Evolutionary conservation across 2,329 filamentous ascomycete genomes (phyloP), one percentile per base, ranked within the genome.

Genomic region (Aspergillus quadrilineatus): DNA sequence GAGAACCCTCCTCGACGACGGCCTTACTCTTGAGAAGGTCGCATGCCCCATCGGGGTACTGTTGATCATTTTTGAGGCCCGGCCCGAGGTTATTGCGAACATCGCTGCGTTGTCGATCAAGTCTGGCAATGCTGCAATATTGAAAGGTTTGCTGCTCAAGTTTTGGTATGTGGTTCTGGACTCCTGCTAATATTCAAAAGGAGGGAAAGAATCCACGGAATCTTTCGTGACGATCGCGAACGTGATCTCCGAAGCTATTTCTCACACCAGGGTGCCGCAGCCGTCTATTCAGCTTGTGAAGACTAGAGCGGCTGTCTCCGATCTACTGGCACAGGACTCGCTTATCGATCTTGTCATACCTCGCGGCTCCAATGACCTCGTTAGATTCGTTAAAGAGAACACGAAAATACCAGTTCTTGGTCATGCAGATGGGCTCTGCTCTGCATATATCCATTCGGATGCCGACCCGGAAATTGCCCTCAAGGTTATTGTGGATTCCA

Each of bases 61-160:
- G 42, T 84, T 99, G 64, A 94, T 99, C 76, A 97, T 99, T 69
- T 99, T 99, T 70, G 94, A 99, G 77, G 94, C 94, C 36, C 89
- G 94, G 6, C 94, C 94, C 6, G 94, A 99, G 77, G 94, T 99
- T 63, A 97, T 99, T 69, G 94, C 93, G 70, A 99, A 99, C 75
- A 97, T 99, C 69, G 92, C 94, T 60, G 90, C 92, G 4, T 82
- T 99, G 26, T 92, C 94, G 37, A 90, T 99, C 75, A 99, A 99
- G 74, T 97, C 93, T 10, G 94, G 92, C 67, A 99, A 99, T 74
- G 89, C 94, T 36, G 94, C 92, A 50, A 97, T 99, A 67, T 80
- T 99, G 59, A 99, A 99, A 81, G 93, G 87, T 82, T 67, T 9
- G 60, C 15, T 7, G 43, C 6, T 46, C 37, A 10, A 26, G 22